Base-by-base conservation (phyloP, 371 early-diverging fungal species). In the Smittium mucronatum region DNA sequence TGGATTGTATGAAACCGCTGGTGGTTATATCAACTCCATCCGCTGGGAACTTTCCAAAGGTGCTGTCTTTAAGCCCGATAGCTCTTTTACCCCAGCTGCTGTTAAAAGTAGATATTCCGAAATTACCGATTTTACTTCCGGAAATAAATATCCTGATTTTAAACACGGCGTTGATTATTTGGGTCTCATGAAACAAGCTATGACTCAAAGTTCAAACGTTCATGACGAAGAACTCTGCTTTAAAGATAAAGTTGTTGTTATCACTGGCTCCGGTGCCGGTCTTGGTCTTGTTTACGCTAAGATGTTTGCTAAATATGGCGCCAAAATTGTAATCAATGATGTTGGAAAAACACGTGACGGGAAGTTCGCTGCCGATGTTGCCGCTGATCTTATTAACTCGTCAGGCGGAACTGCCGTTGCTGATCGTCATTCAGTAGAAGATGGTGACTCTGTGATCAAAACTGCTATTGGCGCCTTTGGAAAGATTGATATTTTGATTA, bases 221-320 rank as follows among this genome's bases (percentile, higher is more conserved):
- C 80, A 81, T 67, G 83, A 73, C 35, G 86, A 85, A 2, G 75
- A 81, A 65, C 79, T 94, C 63, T 81, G 88, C 65, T 93, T 88
- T 63, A 90, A 93, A 72, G 93, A 90, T 68, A 81, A 85, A 70
- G 95, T 94, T 28, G 95, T 85, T 28, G 68, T 97, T 63, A 87
- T 97, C 33, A 91, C 97, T 34, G 97, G 97, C 59, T 95, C 97
- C 36, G 97, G 97, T 58, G 86, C 81, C 70, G 96, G 96, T 1
- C 83, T 97, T 70, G 96, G 95, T 69, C 82, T 88, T 34, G 90
- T 89, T 0, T 94, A 97, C 76, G 93, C 97, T 28, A 81, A 85
- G 34, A 76, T 92, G 68, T 86, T 97, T 71, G 92, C 86, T 65
- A 89, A 86, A 74, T 81, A 89, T 2, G 89, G 90, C 70, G 90